Percentiles rank a stretch among this genome's conserved stretches.
These are phyloP conservation scores for Aspergillaceae sp. DNA, from an alignment of 2,329 filamentous ascomycete species.

Conservation along the genomic window DNA sequence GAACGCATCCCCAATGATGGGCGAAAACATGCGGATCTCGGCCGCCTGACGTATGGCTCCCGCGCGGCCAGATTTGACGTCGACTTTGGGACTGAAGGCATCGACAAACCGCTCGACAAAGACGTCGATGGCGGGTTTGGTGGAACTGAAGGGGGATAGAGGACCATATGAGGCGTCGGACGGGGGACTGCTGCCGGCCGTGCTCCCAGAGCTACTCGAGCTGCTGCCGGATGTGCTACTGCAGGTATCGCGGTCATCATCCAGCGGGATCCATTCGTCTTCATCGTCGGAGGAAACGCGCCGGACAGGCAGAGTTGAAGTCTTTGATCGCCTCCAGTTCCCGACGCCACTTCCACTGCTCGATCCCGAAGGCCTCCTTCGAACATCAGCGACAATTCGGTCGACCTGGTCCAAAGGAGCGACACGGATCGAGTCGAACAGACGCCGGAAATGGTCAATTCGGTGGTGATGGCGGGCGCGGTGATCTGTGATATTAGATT, in stretches of 20 bases:
- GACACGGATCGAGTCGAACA: slow-evolving; percentile 28
- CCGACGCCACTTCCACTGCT: background rate
- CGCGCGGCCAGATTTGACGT: slow-evolving; percentile 25
- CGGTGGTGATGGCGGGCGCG: background rate
- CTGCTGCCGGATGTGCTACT: background rate
- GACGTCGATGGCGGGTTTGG: slow-evolving; percentile 23
- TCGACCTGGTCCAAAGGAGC: slow-evolving; percentile 24
- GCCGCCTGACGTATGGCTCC: slow-evolving; percentile 30
- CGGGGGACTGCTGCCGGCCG: background rate
- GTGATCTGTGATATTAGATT: background rate
- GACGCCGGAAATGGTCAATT: background rate
- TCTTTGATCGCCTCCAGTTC: slow-evolving; percentile 14
- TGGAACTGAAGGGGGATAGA: slow-evolving; percentile 1
- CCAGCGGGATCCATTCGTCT: background rate
- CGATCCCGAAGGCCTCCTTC: slow-evolving; percentile 1
- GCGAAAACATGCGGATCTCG: slow-evolving; percentile 33
- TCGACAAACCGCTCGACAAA: slow-evolving; percentile 34
- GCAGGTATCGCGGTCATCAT: background rate
- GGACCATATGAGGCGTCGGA: slow-evolving; percentile 8
- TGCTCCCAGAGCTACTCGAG: background rate
- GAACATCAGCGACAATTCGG: slow-evolving; percentile 22
- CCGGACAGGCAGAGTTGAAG: slow-evolving; percentile 4
- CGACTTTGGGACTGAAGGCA: slow-evolving; percentile 32
- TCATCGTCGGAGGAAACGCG: background rate
- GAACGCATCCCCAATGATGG: slow-evolving; percentile 29